These are phyloP conservation scores for Coemansia sp. DNA, from an alignment of 192 early-diverging fungal species.

Conservation along the genomic window DNA sequence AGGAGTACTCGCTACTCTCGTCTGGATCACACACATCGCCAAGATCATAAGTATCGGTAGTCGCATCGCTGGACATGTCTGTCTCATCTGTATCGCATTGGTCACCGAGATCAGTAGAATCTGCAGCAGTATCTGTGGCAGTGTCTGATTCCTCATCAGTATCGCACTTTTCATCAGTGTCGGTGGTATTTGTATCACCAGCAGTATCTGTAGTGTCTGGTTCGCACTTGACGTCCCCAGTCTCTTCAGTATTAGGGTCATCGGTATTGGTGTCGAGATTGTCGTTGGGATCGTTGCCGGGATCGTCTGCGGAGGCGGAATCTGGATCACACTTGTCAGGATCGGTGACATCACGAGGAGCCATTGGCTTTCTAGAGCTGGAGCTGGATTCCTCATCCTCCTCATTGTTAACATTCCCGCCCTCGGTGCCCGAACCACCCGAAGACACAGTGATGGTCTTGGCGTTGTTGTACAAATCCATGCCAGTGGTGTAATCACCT, in stretches of 20 bases:
- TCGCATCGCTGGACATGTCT: background rate
- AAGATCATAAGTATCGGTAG: background rate
- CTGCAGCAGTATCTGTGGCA: background rate
- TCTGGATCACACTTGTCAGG: background rate
- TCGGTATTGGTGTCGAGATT: background rate
- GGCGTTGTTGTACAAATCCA: slow-evolving; percentile 2
- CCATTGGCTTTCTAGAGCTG: background rate
- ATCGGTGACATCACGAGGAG: background rate
- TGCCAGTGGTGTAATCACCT: background rate
- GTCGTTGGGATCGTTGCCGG: background rate
- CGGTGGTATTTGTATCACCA: background rate
- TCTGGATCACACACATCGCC: too few relatives aligned
- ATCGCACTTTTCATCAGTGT: background rate
- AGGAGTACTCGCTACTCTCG: too few relatives aligned
- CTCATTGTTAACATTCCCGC: background rate
- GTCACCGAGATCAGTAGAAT: background rate
- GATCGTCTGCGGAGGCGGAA: background rate
- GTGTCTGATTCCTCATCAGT: background rate
- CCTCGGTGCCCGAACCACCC: background rate
- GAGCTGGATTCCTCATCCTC: background rate
- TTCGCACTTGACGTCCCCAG: too few relatives aligned
- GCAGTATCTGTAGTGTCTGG: too few relatives aligned
- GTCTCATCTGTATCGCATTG: slow-evolving; percentile 3
- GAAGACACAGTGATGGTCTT: slow-evolving; percentile 4
- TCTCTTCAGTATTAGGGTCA: background rate